Evolutionary conservation across 495 filamentous ascomycete genomes (phyloP), one percentile per base, ranked within the genome.

Genomic region (Geopyxis carbonaria): DNA sequence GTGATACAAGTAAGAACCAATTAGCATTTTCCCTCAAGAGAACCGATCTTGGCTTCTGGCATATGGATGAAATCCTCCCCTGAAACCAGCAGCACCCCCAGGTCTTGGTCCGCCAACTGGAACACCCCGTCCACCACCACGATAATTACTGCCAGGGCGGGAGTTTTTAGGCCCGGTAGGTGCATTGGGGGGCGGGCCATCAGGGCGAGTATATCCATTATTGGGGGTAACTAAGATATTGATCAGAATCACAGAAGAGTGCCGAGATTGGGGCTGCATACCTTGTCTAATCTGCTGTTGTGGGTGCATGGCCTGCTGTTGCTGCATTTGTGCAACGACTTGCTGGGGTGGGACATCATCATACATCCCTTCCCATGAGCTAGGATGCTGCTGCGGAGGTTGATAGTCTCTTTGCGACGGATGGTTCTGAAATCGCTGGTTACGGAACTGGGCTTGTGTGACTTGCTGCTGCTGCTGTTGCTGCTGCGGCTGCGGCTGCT

Each of bases 301-400:
- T 7, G 22, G 9, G 7, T 15, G 15, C 7, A 25, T 25, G 22
- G 36, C 36, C 7, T 22, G 15, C n/a, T 39, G 36, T 19, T 39
- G 36, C 36, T 39, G 36, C 8, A 39, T 11, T 25, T 39, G 36
- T n/a, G 18, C 15, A 8, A 39, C 24, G 6, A 39, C 36, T n/a
- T 68, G 65, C 39, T 71, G 68, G 11, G 69, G 84, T 16, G 91
- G 91, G 1, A 93, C 84, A 56, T 94, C 89, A 56, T 97, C 89
- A 58, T 97, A 97, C 89, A 97, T 97, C 40, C 89, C 89, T 59
- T 97, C 89, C 87, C 89, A 95, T 16, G 77, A 83, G 11, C 43
- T 47, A 22, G 52, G 51, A 14, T 51, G 46, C 19, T 34, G 36
- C 13, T 56, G 52, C 14, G 52, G 52, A 2, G 51, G 51, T n/a